phyloP scores from a whole-genome alignment of 208 protist species.

The Leishmania turanica region DNA sequence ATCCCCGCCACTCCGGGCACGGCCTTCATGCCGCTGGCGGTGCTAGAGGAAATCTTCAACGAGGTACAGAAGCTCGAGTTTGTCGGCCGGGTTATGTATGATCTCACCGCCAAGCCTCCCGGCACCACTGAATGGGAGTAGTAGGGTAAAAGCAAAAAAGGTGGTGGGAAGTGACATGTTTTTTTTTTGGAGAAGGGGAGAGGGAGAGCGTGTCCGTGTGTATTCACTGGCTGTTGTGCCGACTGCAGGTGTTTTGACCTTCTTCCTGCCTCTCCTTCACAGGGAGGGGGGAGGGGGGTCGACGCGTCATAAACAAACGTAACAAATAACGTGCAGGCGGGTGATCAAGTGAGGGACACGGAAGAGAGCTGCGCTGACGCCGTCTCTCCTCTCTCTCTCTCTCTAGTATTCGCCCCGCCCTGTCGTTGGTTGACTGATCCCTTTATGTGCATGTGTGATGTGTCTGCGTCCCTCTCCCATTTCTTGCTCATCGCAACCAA shows the following conservation, averaged over 20 bases:
- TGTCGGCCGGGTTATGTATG: conserved; percentile 94
- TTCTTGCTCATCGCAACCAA: too few relatives aligned
- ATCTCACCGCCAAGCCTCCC: conserved; percentile 97
- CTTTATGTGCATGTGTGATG: neutral
- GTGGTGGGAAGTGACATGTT: neutral
- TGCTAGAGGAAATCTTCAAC: conserved; percentile 84
- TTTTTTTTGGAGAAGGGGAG: neutral
- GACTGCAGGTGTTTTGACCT: neutral
- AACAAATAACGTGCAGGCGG: neutral
- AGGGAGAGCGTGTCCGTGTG: neutral
- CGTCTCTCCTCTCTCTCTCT: neutral
- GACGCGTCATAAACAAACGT: neutral
- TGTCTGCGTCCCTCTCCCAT: too few relatives aligned
- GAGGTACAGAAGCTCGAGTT: conserved; percentile 72
- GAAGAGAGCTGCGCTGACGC: neutral
- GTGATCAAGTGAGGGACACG: neutral
- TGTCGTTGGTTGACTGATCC: neutral
- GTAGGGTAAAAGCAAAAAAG: neutral
- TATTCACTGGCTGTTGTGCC: neutral
- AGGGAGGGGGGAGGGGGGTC: neutral
- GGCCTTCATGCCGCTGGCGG: conserved; percentile 80
- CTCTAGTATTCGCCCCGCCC: neutral
- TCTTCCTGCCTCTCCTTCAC: neutral
- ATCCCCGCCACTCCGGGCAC: conserved; percentile 87
- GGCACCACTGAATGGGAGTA: conserved; percentile 99